phyloP scores from a whole-genome alignment of 73 alveolate species.

The Strombidium stylifer region DNA sequence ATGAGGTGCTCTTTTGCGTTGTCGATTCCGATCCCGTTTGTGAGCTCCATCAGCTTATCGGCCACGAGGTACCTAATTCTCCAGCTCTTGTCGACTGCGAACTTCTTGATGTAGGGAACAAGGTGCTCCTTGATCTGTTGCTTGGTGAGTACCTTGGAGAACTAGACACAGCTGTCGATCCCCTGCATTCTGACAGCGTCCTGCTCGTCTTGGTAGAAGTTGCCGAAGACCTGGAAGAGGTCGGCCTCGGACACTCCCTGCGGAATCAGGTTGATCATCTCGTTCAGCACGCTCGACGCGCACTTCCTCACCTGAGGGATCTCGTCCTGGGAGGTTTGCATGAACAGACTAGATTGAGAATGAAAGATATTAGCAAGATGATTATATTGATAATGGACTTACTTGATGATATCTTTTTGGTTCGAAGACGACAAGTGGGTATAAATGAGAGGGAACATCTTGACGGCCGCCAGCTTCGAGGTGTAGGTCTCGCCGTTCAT shows the following conservation, averaged over 20 bases:
- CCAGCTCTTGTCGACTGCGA: constrained; percentile 74
- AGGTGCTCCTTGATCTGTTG: constrained; percentile 33
- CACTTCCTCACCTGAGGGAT: constrained; percentile 64
- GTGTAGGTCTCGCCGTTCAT: constrained; percentile 74
- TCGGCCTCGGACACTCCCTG: constrained; percentile 49
- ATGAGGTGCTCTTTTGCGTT: constrained; percentile 38
- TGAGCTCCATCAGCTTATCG: constrained; percentile 52
- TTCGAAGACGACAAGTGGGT: constrained; percentile 55
- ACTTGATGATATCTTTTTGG: constrained; percentile 52
- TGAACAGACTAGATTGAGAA: constrained; percentile 5
- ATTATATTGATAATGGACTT: too few relatives aligned
- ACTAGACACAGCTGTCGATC: constrained; percentile 47
- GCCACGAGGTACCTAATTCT: constrained; percentile 66
- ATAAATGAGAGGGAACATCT: constrained; percentile 63
- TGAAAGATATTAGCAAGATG: too few relatives aligned
- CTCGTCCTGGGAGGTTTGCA: constrained; percentile 12
- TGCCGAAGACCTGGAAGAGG: constrained; percentile 43
- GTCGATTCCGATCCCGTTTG: constrained; percentile 44
- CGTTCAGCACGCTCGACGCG: constrained; percentile 60
- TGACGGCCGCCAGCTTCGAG: constrained; percentile 66
- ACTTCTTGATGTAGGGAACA: constrained; percentile 61
- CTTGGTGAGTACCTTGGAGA: constrained; percentile 33
- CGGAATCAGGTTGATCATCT: constrained; percentile 49
- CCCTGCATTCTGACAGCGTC: constrained; percentile 73
- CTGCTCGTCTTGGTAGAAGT: constrained; percentile 57